phyloP scores from a whole-genome alignment of 352 stramenopile species.

The Peronospora belbahrii region DNA sequence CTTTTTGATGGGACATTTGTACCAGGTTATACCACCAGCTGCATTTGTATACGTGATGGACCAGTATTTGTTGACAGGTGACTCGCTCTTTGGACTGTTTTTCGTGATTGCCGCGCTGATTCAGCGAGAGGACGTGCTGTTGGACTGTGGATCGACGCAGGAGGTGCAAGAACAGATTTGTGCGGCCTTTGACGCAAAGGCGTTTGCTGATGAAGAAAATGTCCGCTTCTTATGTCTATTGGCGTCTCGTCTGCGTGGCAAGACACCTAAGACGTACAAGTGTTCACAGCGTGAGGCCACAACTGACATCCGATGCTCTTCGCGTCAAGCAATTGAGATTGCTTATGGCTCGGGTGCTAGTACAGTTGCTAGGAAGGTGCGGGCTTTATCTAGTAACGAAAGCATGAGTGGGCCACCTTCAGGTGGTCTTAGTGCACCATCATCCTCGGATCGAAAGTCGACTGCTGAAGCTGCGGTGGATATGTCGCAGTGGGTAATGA shows the following conservation, averaged over 20 bases:
- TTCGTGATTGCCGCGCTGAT: constrained; percentile 56
- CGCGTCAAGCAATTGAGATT: constrained; percentile 47
- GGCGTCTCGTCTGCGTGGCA: constrained; percentile 46
- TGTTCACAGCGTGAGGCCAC: constrained; percentile 40
- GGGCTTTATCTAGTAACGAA: constrained; percentile 13
- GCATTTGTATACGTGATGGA: constrained; percentile 72
- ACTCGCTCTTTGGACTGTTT: constrained; percentile 67
- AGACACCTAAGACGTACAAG: constrained; percentile 61
- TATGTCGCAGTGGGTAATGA: constrained; percentile 77
- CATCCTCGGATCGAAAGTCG: constrained; percentile 24
- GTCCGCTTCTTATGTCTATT: constrained; percentile 58
- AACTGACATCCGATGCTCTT: constrained; percentile 34
- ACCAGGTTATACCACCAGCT: constrained; percentile 47
- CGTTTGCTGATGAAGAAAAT: constrained; percentile 31
- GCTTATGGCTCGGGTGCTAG: constrained; percentile 36
- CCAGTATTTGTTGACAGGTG: constrained; percentile 64
- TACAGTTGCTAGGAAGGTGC: constrained; percentile 15
- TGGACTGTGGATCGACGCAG: constrained; percentile 21
- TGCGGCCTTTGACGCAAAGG: constrained; percentile 24
- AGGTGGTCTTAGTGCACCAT: constrained; percentile 9
- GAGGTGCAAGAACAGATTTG: constrained; percentile 39
- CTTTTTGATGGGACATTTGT: constrained; percentile 61
- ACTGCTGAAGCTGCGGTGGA: constrained; percentile 40
- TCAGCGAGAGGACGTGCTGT: constrained; percentile 33
- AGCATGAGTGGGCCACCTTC: constrained; percentile 15